A percentile compares a stretch with the other conserved stretches of the same genome.
Conservation (phyloP, 495 filamentous ascomycete species). For the Neurospora pannonica region DNA sequence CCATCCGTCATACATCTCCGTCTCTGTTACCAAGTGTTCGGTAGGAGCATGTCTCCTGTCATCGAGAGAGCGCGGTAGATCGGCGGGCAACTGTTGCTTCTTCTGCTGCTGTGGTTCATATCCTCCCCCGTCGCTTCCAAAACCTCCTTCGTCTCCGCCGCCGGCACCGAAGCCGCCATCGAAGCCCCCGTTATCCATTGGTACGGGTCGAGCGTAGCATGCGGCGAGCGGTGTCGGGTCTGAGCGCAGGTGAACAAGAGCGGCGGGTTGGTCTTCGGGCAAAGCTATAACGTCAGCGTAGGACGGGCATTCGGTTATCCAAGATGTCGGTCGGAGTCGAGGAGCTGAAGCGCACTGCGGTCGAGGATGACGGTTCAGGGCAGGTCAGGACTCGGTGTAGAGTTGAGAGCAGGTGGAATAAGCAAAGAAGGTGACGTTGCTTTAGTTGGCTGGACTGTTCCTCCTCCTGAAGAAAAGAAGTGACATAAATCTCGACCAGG, state of each 20-base stretch:
- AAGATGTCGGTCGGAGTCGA: not conserved
- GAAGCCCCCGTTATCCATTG: conserved; percentile 50
- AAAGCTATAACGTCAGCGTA: not conserved
- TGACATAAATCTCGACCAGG: not conserved
- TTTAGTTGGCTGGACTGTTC: not conserved
- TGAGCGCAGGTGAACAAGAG: not conserved
- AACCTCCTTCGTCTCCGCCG: conserved; percentile 10
- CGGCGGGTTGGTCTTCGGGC: not conserved
- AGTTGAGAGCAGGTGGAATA: not conserved
- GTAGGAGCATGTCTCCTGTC: conserved; percentile 59
- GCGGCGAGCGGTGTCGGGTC: conserved; percentile 12
- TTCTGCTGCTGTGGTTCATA: conserved; percentile 8
- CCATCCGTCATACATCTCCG: conserved; percentile 98
- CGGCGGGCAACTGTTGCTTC: conserved; percentile 58
- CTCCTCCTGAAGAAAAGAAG: not conserved
- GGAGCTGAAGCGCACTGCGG: not conserved
- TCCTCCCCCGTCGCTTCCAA: not conserved
- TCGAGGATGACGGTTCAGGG: not conserved
- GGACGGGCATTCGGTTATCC: not conserved
- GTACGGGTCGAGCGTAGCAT: conserved; percentile 7
- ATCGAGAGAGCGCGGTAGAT: conserved; percentile 84
- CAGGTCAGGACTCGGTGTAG: not conserved
- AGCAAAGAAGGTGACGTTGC: not conserved
- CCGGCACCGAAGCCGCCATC: conserved; percentile 19
- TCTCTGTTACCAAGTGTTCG: conserved; percentile 54